A percentile compares a stretch with the other conserved stretches of the same genome.
Conservation (phyloP, 305 asterid genomes). For the Salvia sclarea region DNA sequence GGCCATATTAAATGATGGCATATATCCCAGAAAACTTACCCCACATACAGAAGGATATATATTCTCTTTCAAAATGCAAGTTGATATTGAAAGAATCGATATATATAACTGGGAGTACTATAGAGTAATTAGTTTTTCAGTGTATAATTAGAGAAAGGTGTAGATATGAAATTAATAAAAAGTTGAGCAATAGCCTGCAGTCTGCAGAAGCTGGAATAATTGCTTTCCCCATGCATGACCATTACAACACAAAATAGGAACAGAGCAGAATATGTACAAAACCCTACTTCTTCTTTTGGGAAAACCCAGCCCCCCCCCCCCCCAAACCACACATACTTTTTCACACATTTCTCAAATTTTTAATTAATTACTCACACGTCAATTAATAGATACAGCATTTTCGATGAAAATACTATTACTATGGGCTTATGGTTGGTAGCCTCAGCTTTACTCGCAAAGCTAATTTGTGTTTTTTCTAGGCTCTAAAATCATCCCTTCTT, state of each 20-base stretch:
- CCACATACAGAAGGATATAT: too few species aligned
- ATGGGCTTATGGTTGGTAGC: conserved; percentile 7
- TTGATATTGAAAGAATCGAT: too few species aligned
- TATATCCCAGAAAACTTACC: too few species aligned
- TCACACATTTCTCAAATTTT: neutral
- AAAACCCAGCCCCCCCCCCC: conserved; percentile 18
- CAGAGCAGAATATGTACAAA: conserved; percentile 1
- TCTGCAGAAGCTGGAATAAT: conserved; percentile 31
- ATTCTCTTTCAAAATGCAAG: too few species aligned
- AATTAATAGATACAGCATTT: conserved; percentile 13
- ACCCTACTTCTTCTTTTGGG: conserved; percentile 24
- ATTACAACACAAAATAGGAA: conserved; percentile 18
- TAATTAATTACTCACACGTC: neutral
- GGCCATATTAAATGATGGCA: too few species aligned
- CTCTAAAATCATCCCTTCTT: conserved; percentile 26
- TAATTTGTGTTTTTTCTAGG: conserved; percentile 13
- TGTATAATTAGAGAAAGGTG: neutral
- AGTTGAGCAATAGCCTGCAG: neutral
- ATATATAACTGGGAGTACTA: too few species aligned
- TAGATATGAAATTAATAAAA: conserved; percentile 13
- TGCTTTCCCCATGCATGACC: conserved; percentile 30
- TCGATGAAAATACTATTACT: neutral
- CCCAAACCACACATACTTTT: neutral
- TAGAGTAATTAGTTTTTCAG: too few species aligned
- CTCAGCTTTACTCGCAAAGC: conserved; percentile 29